Conservation (phyloP, 2,329 filamentous ascomycete genomes). For the Botrytis hyacinthi region DNA sequence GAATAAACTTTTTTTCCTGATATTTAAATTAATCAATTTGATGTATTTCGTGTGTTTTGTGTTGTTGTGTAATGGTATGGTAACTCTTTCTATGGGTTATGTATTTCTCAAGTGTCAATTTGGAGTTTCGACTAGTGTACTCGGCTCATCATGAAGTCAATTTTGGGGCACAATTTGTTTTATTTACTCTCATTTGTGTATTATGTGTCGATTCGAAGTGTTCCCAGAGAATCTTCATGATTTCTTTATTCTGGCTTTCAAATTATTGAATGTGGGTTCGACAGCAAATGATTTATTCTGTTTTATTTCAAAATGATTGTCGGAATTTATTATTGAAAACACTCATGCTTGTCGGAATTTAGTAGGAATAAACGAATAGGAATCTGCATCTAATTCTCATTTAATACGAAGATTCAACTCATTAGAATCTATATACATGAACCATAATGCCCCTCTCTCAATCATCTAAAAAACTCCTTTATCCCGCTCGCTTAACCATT, state of each 20-base stretch:
- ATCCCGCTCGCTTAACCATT: background rate
- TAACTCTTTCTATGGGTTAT: background rate
- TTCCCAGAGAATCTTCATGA: background rate
- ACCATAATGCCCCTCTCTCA: background rate
- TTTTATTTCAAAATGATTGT: background rate
- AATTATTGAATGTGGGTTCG: background rate
- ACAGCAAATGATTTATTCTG: too few species aligned
- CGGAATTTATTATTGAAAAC: background rate
- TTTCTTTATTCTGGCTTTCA: background rate
- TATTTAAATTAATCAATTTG: background rate
- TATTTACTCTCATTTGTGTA: background rate
- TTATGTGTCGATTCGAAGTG: accelerated
- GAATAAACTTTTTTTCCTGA: constrained; percentile 13
- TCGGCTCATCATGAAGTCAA: background rate
- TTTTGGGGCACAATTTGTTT: background rate
- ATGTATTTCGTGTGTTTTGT: background rate
- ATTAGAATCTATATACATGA: background rate
- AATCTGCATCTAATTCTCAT: background rate
- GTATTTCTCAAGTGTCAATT: background rate
- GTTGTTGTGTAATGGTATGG: accelerated
- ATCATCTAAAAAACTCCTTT: background rate
- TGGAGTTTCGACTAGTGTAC: background rate
- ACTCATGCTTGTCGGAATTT: background rate
- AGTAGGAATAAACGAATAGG: background rate
- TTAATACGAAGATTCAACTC: background rate